Evolutionary conservation across 139 green algal species (phyloP), one percentile per base, ranked within the genome.

Genomic region (Closterium sp.): DNA sequence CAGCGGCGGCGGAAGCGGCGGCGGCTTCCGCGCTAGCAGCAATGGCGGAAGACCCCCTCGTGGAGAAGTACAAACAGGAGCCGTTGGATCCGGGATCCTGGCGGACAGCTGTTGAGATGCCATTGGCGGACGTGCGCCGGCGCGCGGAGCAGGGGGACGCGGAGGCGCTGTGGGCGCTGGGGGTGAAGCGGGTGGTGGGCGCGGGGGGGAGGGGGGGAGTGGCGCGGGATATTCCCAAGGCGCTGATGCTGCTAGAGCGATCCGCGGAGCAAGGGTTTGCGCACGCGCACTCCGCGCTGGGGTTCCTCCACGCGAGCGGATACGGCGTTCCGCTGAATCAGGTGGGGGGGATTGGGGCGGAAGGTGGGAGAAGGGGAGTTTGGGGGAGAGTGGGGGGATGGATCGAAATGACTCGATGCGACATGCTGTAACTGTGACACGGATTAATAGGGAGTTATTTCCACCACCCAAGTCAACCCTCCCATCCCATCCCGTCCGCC

Each of bases 261-360:
- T 94, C 95, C 3, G 94, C 94, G 21, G 90, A 94, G 28, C 64
- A 95, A 83, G 91, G 95, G 34, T 94, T 96, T 89, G 89, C 96
- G 16, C 93, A 94, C 32, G 97, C 95, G 0, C 94, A 96, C 87
- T 98, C 97, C 69, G 97, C 97, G 1, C 95, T 99, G 86, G 98
- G 96, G 10, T 99, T 98, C 95, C 95, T 99, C 95, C 91, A 98
- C 93, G 93, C 98, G 23, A 90, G 91, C n/a, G 98, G 97, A n/a
- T 93, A 95, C 1, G 97, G 96, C 10, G 93, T 96, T 55, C 33
- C 33, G 55, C 12, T 76, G 12, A 76, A 76, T 19, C 55, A 76
- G 87, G 36, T n/a, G 28, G 23, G 84, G 23, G 9, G 43, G 43
- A 28, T 0, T 16, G 38, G 38, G 38, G 38, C 0, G 4, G 1